A percentile compares a stretch with the other conserved stretches of the same genome.
Conservation (phyloP, 2,329 filamentous ascomycete species). For the Xylariaceae sp. region DNA sequence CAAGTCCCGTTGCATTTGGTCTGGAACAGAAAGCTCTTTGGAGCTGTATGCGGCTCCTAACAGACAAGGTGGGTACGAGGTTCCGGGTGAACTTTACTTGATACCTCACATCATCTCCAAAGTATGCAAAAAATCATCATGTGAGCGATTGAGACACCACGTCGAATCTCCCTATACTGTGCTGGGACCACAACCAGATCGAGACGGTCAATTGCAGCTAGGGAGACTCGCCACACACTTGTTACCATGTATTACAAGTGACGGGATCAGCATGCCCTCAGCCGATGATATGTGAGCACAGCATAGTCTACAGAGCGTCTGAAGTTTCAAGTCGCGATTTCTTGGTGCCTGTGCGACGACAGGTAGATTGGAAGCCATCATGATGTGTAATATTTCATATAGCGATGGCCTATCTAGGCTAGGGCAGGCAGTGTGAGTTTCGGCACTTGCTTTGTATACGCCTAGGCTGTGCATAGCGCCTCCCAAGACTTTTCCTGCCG, state of each 20-base stretch:
- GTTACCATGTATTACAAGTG: constrained; percentile 5
- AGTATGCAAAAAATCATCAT: neutral
- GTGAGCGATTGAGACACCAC: neutral
- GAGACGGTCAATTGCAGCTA: neutral
- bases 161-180: neutral
- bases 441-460: too few species aligned
- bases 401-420: neutral
- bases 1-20: neutral
- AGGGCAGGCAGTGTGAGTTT: too few species aligned
- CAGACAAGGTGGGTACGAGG: constrained; percentile 6
- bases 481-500: too few species aligned
- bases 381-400: neutral
- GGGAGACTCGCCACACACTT: neutral
- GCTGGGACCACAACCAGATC: neutral
- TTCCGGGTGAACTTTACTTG: neutral
- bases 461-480: too few species aligned
- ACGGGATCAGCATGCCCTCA: constrained; percentile 5
- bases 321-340: constrained; percentile 7
- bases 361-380: too few species aligned
- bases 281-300: constrained; percentile 3
- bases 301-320: constrained; percentile 1
- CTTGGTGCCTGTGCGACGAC: neutral
- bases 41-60: constrained; percentile 13
- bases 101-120: neutral
- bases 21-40: constrained; percentile 4